Evolutionary conservation across 495 filamentous ascomycete genomes (phyloP).

Genomic region (Podospora australis): DNA sequence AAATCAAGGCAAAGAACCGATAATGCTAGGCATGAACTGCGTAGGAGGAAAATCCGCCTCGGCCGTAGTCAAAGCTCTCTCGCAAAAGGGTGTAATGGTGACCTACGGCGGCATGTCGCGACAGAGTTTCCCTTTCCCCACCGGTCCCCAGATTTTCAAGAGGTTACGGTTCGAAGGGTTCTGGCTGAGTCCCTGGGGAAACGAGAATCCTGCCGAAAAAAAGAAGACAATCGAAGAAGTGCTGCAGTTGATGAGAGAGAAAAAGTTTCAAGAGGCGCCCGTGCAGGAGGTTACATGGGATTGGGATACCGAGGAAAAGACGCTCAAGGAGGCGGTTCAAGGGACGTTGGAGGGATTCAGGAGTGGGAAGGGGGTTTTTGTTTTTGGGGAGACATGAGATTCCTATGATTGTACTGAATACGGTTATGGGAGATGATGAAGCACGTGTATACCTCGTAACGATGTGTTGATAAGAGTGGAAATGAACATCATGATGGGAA

Average conservation of each 20-base stretch:
- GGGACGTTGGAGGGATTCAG: constrained; percentile 75
- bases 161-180: constrained; percentile 82
- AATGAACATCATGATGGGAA: neutral
- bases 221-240: constrained; percentile 74
- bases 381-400: constrained; percentile 53
- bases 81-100: constrained; percentile 63
- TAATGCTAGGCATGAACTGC: constrained; percentile 82
- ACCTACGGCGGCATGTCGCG: constrained; percentile 95
- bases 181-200: constrained; percentile 88
- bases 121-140: constrained; percentile 71
- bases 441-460: too few relatives aligned
- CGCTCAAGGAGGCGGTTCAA: constrained; percentile 64
- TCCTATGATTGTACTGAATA: too few relatives aligned
- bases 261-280: constrained; percentile 76
- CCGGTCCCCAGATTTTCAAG: constrained; percentile 83
- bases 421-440: too few relatives aligned
- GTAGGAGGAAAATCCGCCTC: constrained; percentile 83
- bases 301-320: constrained; percentile 65
- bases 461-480: too few relatives aligned
- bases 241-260: constrained; percentile 61
- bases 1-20: constrained; percentile 55
- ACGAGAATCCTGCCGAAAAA: constrained; percentile 67
- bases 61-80: constrained; percentile 62
- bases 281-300: constrained; percentile 73
- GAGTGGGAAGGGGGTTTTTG: constrained; percentile 82